Conservation (phyloP, 106 monocot species). For the Dendrobium huoshanense region DNA sequence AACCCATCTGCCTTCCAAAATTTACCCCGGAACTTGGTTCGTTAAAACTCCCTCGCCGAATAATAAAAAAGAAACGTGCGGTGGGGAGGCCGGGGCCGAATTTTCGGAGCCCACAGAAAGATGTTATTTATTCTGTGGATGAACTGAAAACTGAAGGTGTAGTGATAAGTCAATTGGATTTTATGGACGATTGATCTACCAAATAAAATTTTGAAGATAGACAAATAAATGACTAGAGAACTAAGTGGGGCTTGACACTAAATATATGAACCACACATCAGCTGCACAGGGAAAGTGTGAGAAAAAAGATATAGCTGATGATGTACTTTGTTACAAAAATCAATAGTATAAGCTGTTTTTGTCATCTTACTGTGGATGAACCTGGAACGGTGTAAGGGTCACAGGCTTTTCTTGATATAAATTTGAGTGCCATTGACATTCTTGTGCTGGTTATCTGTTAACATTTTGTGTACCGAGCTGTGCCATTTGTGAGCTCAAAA, state of each 20-base stretch:
- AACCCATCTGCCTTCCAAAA: too few species aligned
- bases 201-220: too few species aligned
- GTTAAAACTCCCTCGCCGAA: too few species aligned
- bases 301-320: neutral
- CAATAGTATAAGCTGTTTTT: neutral
- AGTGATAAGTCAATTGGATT: too few species aligned
- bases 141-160: neutral
- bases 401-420: neutral
- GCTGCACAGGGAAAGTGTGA: neutral
- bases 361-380: neutral
- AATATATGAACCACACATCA: neutral
- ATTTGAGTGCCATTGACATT: neutral
- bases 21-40: too few species aligned
- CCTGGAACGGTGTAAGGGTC: neutral
- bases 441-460: neutral
- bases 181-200: too few species aligned
- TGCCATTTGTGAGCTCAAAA: slow-evolving; percentile 1
- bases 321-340: neutral
- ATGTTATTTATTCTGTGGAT: neutral
- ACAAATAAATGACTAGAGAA: neutral
- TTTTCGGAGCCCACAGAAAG: too few species aligned
- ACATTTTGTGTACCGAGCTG: neutral
- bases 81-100: too few species aligned
- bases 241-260: neutral
- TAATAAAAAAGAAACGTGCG: too few species aligned